Conservation (phyloP, 2,329 filamentous ascomycete species). For the Dactylellina haptotyla region DNA sequence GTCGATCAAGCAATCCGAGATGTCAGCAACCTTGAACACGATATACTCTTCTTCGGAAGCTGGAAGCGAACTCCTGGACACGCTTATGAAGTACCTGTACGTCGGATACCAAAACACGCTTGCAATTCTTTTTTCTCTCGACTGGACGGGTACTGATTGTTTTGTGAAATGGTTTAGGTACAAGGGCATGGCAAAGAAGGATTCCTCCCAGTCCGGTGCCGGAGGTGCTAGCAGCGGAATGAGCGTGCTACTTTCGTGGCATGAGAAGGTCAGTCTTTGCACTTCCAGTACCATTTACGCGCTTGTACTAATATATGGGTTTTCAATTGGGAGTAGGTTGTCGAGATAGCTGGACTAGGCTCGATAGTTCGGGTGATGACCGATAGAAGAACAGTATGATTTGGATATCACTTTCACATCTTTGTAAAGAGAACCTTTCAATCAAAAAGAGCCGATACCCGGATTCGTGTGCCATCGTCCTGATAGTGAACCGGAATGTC, state of each 20-base stretch:
- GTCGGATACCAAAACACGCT: conserved; percentile 58
- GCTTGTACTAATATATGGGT: conserved; percentile 2
- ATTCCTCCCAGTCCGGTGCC: conserved; percentile 39
- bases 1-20: conserved; percentile 94
- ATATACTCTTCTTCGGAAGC: conserved; percentile 78
- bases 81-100: conserved; percentile 97
- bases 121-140: not conserved
- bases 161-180: conserved; percentile 39
- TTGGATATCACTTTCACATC: not conserved
- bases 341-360: conserved; percentile 89
- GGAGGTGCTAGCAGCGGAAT: conserved; percentile 81
- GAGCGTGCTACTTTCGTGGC: conserved; percentile 98
- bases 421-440: conserved; percentile 2
- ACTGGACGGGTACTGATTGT: conserved; percentile 18
- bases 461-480: not conserved
- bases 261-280: conserved; percentile 78
- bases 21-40: conserved; percentile 84
- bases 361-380: conserved; percentile 95
- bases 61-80: conserved; percentile 86
- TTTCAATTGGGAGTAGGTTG: conserved; percentile 60
- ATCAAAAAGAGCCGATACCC: conserved; percentile 27
- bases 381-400: conserved; percentile 87
- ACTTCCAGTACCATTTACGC: not conserved
- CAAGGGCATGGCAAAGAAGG: conserved; percentile 50
- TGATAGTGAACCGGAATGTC: not conserved